Evolutionary conservation across 2,329 filamentous ascomycete genomes (phyloP), one percentile per base, ranked within the genome.

Genomic region (Calycina herbarum): DNA sequence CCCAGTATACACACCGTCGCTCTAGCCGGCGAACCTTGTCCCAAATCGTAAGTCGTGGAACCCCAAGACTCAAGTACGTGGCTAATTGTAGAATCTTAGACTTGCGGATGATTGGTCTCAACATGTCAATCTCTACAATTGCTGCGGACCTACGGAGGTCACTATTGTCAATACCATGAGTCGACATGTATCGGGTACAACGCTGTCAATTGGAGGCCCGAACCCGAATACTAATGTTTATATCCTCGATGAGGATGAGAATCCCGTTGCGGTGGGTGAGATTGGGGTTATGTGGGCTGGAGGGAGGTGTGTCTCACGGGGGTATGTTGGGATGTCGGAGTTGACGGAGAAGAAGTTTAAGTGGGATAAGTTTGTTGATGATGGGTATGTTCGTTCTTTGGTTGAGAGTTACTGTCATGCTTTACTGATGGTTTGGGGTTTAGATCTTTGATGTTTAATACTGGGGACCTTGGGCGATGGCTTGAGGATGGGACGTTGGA

Each of bases 161-260:
- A 87, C 83, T 1, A 85, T 87, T 61, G 79, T 87, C 62, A 86
- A 87, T 73, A 85, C 85, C 5, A 83, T 84, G 75, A 81, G 84
- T 62, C 77, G 77, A 48, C 84, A 87, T 70, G 71, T 76, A 20
- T 76, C 78, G 0, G 83, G 83, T 2, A 73, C 77, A 42, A 74
- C 76, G 1, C 72, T 87, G 3, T 82, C 83, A 0, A 86, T 87
- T 66, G 85, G 85, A 5, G 78, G 73, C 38, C 85, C 85, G 0
- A 82, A 83, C 0, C 83, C 85, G 2, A 87, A 87, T 73, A 87
- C 83, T 35, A 82, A 75, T 17, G 80, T 85, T 15, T 81, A 79
- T 64, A 76, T 84, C 54, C 31, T 83, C 0, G 81, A 82, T 66
- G 67, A 76, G 7, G 38, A 79, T 3, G 70, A 75, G n/a, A 63